Conservation (phyloP, 371 early-diverging fungal species). For the Lichtheimia hyalospora region DNA sequence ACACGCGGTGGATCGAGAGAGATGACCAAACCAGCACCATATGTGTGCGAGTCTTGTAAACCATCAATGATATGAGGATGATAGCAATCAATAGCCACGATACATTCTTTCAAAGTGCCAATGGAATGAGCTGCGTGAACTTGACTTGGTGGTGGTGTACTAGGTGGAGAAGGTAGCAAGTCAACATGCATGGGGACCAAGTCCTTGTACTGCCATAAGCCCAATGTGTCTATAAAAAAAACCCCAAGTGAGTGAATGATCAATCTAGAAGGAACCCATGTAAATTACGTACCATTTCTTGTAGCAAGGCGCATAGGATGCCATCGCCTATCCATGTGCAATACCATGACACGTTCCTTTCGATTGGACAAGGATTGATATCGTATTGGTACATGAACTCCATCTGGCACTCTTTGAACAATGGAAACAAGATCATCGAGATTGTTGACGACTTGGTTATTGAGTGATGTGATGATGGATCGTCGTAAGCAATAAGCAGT, state of each 20-base stretch:
- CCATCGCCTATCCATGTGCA: conserved; percentile 86
- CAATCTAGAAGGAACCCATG: too few species aligned
- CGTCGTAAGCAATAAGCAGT: conserved; percentile 60
- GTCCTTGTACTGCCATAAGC: conserved; percentile 75
- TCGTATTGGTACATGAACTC: conserved; percentile 78
- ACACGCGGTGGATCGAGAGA: conserved; percentile 72
- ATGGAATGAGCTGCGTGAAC: conserved; percentile 8
- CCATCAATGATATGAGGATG: conserved; percentile 75
- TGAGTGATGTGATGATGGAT: conserved; percentile 65
- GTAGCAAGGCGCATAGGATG: conserved; percentile 71
- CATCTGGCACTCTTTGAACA: conserved; percentile 66
- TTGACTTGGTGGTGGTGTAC: background rate
- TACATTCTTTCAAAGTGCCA: conserved; percentile 15
- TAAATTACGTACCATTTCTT: conserved; percentile 64
- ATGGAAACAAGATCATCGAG: conserved; percentile 78
- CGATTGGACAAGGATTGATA: conserved; percentile 67
- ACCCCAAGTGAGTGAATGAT: too few species aligned
- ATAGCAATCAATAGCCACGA: conserved; percentile 70
- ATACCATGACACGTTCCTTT: conserved; percentile 68
- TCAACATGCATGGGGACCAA: conserved; percentile 43
- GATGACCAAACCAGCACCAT: conserved; percentile 81
- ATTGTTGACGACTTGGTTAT: conserved; percentile 68
- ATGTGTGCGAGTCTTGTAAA: conserved; percentile 59
- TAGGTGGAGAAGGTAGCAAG: background rate
- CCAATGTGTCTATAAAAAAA: conserved; percentile 59